Evolutionary conservation across 352 stramenopile species (phyloP).

Genomic region (Pelagophyceae sp.): DNA sequence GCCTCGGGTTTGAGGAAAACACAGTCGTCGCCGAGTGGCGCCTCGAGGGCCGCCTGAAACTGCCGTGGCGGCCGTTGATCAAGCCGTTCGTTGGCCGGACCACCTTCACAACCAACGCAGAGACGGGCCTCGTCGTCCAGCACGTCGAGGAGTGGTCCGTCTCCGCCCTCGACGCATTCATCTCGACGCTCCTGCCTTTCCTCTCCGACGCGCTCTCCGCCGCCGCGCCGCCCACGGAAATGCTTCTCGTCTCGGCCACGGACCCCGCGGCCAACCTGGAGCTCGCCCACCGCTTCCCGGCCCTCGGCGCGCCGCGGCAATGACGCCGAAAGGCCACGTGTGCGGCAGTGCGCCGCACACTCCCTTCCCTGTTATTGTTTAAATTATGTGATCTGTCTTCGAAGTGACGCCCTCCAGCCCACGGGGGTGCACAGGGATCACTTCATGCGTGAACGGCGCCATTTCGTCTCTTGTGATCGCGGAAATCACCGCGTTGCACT

Average conservation of each 20-base stretch:
- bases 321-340: too few relatives aligned
- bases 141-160: constrained; percentile 17
- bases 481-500: too few relatives aligned
- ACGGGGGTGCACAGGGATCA: too few relatives aligned
- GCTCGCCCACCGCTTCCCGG: neutral
- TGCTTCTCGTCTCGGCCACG: neutral
- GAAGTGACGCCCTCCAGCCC: too few relatives aligned
- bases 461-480: too few relatives aligned
- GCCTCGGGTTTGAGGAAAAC: neutral
- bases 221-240: neutral
- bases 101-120: neutral
- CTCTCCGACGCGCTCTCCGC: neutral
- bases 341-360: too few relatives aligned
- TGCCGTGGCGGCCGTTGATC: constrained; percentile 10
- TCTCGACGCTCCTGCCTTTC: neutral
- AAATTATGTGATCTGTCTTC: too few relatives aligned
- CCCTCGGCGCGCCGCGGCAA: too few relatives aligned
- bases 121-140: neutral
- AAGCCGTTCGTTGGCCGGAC: constrained; percentile 18
- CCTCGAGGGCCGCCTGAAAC: neutral
- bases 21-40: constrained; percentile 5
- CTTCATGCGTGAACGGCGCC: too few relatives aligned
- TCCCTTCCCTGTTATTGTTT: too few relatives aligned
- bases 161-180: constrained; percentile 4
- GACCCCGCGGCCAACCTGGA: neutral